A percentile compares a stretch with the other conserved stretches of the same genome.
Evolutionary conservation across 306 rosid genomes (phyloP).

Genomic region (Sicyos baderoa): DNA sequence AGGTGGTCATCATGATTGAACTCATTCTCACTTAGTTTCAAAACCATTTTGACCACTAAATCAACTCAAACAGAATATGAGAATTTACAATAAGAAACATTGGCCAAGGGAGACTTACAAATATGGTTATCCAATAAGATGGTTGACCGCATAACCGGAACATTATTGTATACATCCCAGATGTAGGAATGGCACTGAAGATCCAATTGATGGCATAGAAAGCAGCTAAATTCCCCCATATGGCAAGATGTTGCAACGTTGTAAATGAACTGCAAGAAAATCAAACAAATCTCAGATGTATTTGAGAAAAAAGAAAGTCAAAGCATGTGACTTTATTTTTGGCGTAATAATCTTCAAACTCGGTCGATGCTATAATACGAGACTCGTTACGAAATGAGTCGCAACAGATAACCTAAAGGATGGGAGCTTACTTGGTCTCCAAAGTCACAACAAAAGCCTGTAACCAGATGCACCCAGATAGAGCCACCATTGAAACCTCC

Average conservation of each 20-base stretch:
- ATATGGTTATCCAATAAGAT: constrained; percentile 77
- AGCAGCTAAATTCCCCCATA: constrained; percentile 88
- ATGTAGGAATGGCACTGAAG: constrained; percentile 84
- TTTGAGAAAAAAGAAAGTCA: background rate
- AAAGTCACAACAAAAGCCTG: constrained; percentile 84
- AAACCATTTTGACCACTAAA: too few relatives aligned
- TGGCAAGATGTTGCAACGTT: constrained; percentile 68
- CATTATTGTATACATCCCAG: constrained; percentile 97
- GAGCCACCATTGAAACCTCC: constrained; percentile 89
- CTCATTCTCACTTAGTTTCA: too few relatives aligned
- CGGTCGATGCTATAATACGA: background rate
- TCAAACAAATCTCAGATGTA: constrained; percentile 26
- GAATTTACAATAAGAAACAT: background rate
- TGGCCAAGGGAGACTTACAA: constrained; percentile 45
- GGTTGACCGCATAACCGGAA: constrained; percentile 79
- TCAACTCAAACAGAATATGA: background rate
- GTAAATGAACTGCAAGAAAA: constrained; percentile 75
- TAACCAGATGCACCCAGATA: constrained; percentile 96
- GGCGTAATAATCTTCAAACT: background rate
- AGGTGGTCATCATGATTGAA: too few relatives aligned
- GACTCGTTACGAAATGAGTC: background rate
- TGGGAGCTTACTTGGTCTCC: constrained; percentile 77
- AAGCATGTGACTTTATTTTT: background rate
- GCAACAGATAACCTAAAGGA: constrained; percentile 12
- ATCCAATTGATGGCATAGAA: constrained; percentile 80